Evolutionary conservation across 2,329 filamentous ascomycete genomes (phyloP), one percentile per base, ranked within the genome.

Genomic region (Exophiala alcalophila): DNA sequence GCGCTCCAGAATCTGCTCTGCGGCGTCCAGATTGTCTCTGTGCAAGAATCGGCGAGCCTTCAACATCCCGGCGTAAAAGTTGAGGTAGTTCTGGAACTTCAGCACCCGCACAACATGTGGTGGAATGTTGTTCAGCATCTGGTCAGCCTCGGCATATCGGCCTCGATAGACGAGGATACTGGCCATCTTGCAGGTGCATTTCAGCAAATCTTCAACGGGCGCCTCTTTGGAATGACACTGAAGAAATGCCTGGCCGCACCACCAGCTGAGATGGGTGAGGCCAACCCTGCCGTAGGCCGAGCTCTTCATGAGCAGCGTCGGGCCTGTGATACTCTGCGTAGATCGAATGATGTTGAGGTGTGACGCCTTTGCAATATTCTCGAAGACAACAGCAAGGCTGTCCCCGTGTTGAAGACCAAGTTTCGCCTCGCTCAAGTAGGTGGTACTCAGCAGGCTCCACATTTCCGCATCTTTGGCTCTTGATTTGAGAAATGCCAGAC

Each of bases 401-500:
- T 78, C 77, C 32, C 78, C 78, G 57, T 81, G 83, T 40, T 80
- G 75, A 43, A 96, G 73, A 14, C 78, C 78, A 28, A 94, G 69
- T 61, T 90, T 94, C 2, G 89, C 87, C 64, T 97, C 90, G 55
- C 84, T 89, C 39, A 95, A 72, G 10, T 95, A 69, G 1, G 88
- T 86, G 2, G 87, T 89, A 59, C 85, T 88, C 68, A 91, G 80
- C 2, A 96, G 69, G 38, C 81, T 81, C 78, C 86, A 92, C 78
- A 92, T 90, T 41, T 86, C 86, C 1, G 80, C 79, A 59, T 96
- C 90, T 58, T 83, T 89, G 2, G 91, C 86, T 62, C 92, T 92
- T 11, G 82, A 78, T 52, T 91, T 88, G 26, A 97, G 74, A 57
- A 92, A 96, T 0, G 80, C 76, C 5, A 96, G 73, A 1, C 82